A percentile compares a stretch with the other conserved stretches of the same genome.
phyloP scores from a whole-genome alignment of 768 basidiomycete species.

The Mycena albidolilacea region DNA sequence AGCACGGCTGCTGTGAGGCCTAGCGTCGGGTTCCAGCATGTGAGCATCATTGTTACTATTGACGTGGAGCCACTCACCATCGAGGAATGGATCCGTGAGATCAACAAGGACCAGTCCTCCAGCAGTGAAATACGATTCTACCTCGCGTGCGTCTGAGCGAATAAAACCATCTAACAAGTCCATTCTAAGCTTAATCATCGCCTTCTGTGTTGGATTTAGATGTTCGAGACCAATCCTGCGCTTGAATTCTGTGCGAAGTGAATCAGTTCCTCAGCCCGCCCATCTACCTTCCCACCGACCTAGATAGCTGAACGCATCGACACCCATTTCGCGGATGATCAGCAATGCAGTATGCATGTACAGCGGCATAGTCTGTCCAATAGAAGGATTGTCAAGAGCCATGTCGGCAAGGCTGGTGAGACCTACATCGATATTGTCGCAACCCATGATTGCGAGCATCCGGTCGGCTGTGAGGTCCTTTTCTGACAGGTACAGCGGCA shows the following conservation, averaged over 20 bases:
- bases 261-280: conserved; percentile 41
- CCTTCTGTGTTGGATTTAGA: conserved; percentile 57
- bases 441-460: conserved; percentile 69
- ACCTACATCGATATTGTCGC: conserved; percentile 36
- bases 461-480: conserved; percentile 65
- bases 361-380: conserved; percentile 34
- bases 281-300: conserved; percentile 44
- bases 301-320: conserved; percentile 15
- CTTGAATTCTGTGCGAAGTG: conserved; percentile 50
- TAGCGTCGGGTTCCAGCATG: background rate
- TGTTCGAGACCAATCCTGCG: conserved; percentile 52
- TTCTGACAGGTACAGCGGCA: conserved; percentile 58
- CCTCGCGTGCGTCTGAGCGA: conserved; percentile 38
- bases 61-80: conserved; percentile 48
- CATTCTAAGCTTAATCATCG: conserved; percentile 62
- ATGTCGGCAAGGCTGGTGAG: background rate
- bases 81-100: conserved; percentile 68
- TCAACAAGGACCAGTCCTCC: conserved; percentile 66
- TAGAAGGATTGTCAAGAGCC: background rate
- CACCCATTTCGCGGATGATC: conserved; percentile 30
- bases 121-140: conserved; percentile 51
- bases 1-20: conserved; percentile 43
- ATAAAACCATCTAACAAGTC: conserved; percentile 61
- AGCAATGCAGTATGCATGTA: conserved; percentile 38
- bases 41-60: conserved; percentile 5